Conservation (phyloP, 73 alveolate species). For the Tetrahymena borealis region DNA sequence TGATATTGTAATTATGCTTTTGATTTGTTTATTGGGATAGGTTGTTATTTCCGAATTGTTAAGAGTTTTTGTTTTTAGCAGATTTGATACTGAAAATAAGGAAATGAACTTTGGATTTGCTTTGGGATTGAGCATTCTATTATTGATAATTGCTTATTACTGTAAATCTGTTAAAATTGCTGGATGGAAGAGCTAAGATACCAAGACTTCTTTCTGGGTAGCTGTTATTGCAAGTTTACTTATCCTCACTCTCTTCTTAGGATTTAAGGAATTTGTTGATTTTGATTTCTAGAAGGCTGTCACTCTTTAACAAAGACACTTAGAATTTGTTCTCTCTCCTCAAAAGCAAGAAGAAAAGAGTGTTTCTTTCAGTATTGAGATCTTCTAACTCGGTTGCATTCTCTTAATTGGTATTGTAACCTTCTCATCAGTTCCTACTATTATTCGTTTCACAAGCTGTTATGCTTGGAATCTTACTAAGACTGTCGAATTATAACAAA, state of each 20-base stretch:
- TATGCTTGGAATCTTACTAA: neutral
- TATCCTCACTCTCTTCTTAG: neutral
- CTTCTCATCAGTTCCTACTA: neutral
- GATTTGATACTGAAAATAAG: neutral
- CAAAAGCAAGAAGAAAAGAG: neutral
- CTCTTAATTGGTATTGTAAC: neutral
- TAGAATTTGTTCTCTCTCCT: neutral
- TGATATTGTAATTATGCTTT: neutral
- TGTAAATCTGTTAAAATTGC: neutral
- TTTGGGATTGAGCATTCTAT: neutral
- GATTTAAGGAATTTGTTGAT: neutral
- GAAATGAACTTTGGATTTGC: neutral
- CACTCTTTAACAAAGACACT: neutral
- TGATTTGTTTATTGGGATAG: neutral
- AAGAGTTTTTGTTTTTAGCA: neutral
- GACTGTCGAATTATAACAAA: neutral
- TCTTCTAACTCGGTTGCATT: neutral
- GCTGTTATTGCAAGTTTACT: neutral
- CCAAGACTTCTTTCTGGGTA: neutral
- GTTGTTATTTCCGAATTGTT: neutral
- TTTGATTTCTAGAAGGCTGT: neutral
- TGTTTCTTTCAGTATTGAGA: neutral
- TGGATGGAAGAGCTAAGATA: neutral
- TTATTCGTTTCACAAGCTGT: neutral
- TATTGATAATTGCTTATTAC: neutral